Percentiles rank a stretch among this genome's conserved stretches.
These are phyloP conservation scores for Bipolaris gigantea DNA, from an alignment of 2,329 filamentous ascomycete species.

Conservation along the genomic window DNA sequence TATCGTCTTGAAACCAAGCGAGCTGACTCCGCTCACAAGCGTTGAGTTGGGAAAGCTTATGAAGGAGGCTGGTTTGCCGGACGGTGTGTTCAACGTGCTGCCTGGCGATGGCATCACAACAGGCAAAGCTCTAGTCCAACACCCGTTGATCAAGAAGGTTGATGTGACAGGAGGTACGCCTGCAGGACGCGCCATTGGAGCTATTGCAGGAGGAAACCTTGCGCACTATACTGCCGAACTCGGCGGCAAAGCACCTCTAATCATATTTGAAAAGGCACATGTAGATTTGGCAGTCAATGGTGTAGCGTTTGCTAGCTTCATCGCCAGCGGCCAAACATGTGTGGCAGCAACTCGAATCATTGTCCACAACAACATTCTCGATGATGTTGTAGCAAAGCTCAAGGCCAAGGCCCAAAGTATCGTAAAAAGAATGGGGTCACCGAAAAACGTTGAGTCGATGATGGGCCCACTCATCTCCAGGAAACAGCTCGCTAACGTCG, in stretches of 20 bases:
- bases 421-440: constrained; percentile 58
- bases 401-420: constrained; percentile 55
- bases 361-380: constrained; percentile 52
- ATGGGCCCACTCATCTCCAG: constrained; percentile 68
- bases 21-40: constrained; percentile 44
- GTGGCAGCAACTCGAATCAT: constrained; percentile 59
- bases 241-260: constrained; percentile 44
- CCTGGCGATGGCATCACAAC: constrained; percentile 39
- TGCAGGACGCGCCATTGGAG: constrained; percentile 42
- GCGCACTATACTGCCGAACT: constrained; percentile 44
- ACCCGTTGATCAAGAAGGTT: constrained; percentile 43
- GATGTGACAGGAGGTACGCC: constrained; percentile 46
- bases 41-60: constrained; percentile 43
- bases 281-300: constrained; percentile 45
- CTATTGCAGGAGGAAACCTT: constrained; percentile 41
- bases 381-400: constrained; percentile 44
- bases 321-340: constrained; percentile 60
- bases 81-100: constrained; percentile 43
- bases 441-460: constrained; percentile 58
- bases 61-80: constrained; percentile 43
- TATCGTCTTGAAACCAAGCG: constrained; percentile 44
- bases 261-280: constrained; percentile 44
- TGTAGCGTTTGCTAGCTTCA: constrained; percentile 49
- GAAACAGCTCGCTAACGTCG: constrained; percentile 49
- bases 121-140: constrained; percentile 42